Base-by-base conservation (phyloP, 805 yeast species). In the Kluyveromyces lactis region DNA sequence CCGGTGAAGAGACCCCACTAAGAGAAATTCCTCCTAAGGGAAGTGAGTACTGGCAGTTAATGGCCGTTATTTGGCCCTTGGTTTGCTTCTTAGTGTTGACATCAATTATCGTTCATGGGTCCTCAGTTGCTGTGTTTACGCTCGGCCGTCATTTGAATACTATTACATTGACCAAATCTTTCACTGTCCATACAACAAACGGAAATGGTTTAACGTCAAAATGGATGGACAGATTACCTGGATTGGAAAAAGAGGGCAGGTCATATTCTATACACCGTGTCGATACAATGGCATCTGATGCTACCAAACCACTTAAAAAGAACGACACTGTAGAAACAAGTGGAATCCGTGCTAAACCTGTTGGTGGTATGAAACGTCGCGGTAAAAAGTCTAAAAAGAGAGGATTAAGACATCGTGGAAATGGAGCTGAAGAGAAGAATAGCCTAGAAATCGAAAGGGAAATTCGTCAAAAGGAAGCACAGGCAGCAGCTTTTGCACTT, bases 131-230 rank as follows among this genome's bases (percentile, higher is more conserved):
- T 4, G 85, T 59, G 21, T 59, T 72, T 45, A 73, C 86, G 4
- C 64, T 81, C 17, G 97, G 98, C 36, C 83, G 80, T 53, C 82
- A 90, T 42, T 72, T 90, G 58, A 87, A 89, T 65, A 81, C 95
- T 38, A 84, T 92, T 80, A 86, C 95, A 1, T 76, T 90, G 51
- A 84, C 96, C 1, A 84, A 89, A 81, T 77, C 97, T 0, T 81
- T 86, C 56, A 86, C 95, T 16, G 77, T 84, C 17, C 72, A 70
- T 19, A 75, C 77, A 19, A 77, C 75, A 18, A 80, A 78, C 43
- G 74, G 71, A 15, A 60, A 67, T 58, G 63, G 69, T 30, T 66
- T 72, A 48, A 71, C 73, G 16, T 69, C 80, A 6, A 68, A 82
- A 21, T 84, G 97, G 96, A 76, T 89, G 67, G 72, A 79, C 39